Evolutionary conservation across 106 monocot species (phyloP), one percentile per base, ranked within the genome.

Genomic region (Alisma plantagoaquatica): DNA sequence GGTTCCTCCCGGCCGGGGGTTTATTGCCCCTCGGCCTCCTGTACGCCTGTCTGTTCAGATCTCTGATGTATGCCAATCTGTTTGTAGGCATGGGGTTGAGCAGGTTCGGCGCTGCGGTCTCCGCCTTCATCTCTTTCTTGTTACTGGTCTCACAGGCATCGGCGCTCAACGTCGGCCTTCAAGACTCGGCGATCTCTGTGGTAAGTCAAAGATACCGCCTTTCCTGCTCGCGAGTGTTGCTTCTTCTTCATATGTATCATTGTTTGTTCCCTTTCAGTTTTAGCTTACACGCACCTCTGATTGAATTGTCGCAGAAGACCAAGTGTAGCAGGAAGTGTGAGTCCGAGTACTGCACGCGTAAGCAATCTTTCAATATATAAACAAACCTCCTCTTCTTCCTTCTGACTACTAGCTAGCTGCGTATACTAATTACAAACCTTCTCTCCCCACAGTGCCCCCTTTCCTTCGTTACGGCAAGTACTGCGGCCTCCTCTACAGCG

Each of bases 401-500:
- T 26, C 8, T 27, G 15, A 26, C 3, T 29, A 2, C 4, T 19
- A 17, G 4, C 8, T 33, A 2, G n/a, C 35, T 17, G 22, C 16
- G 1, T 53, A 44, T 12, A 44, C 15, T 21, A 38, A 38, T 38
- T 32, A 15, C 12, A 12, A 23, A n/a, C 5, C 6, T 35, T 25
- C 43, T 56, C 20, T 22, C 43, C 46, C 25, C 47, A 19, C 64
- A 92, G 92, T 71, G 33, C 75, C 86, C 9, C 92, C 85, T 20
- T 74, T 92, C 25, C 31, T 92, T 58, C 73, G 86, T 60, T 92
- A 92, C 45, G 92, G 92, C 14, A 92, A 92, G 65, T 92, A 92
- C 58, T 92, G 92, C 33, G 92, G 92, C 25, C 61, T 92, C 7
- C 27, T 86, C 50, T 92, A 92, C 68, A 92, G 73, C 30, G 92